phyloP scores from a whole-genome alignment of 805 yeast species.

The Kodamaea laetipori region DNA sequence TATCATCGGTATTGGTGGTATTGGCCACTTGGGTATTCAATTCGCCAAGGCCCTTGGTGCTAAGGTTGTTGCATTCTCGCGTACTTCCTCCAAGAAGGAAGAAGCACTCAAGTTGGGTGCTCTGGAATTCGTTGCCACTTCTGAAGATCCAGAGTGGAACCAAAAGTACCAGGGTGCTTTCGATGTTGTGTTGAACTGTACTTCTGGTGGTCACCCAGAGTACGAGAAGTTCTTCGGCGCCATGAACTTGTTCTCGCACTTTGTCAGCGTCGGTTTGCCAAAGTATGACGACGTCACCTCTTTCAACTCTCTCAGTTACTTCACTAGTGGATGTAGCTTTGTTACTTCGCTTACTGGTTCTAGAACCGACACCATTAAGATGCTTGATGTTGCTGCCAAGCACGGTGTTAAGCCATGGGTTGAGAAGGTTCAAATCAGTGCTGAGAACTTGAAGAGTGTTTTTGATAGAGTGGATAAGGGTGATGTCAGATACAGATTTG shows the following conservation, averaged over 20 bases:
- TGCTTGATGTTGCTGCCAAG: slow-evolving; percentile 41
- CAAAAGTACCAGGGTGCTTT: slow-evolving; percentile 28
- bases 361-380: slow-evolving; percentile 35
- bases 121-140: slow-evolving; percentile 54
- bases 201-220: slow-evolving; percentile 32
- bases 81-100: slow-evolving; percentile 50
- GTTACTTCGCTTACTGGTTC: slow-evolving; percentile 36
- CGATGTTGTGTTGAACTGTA: slow-evolving; percentile 53
- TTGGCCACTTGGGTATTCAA: slow-evolving; percentile 63
- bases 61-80: slow-evolving; percentile 59
- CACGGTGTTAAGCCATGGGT: slow-evolving; percentile 35
- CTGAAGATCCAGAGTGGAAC: slow-evolving; percentile 36
- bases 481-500: slow-evolving; percentile 51
- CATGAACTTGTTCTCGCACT: slow-evolving; percentile 25
- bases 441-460: slow-evolving; percentile 31
- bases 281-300: slow-evolving; percentile 22
- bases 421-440: slow-evolving; percentile 38
- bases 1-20: slow-evolving; percentile 65
- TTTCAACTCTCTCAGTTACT: slow-evolving; percentile 25
- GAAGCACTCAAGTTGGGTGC: slow-evolving; percentile 59
- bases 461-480: slow-evolving; percentile 34
- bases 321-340: slow-evolving; percentile 28
- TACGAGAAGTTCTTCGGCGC: slow-evolving; percentile 22
- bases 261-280: slow-evolving; percentile 32
- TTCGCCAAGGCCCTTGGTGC: slow-evolving; percentile 66